phyloP scores from a whole-genome alignment of 768 basidiomycete species.

The Trametes coccinea region DNA sequence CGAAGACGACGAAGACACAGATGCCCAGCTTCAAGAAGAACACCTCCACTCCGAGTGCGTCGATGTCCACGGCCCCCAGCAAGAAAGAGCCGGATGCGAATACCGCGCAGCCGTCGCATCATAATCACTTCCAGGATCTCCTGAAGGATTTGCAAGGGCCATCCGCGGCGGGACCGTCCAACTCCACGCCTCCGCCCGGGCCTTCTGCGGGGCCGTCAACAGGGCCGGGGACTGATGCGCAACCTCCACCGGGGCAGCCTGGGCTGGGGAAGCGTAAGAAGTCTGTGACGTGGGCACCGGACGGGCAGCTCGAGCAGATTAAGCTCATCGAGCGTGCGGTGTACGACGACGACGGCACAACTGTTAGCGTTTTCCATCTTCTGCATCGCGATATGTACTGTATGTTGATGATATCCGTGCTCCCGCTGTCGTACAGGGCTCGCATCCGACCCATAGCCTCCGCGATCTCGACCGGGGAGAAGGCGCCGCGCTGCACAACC shows the following conservation, averaged over 20 bases:
- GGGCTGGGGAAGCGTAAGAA: conserved; percentile 64
- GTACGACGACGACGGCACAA: conserved; percentile 86
- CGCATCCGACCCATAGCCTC: conserved; percentile 66
- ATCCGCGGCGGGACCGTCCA: background rate
- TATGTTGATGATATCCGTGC: conserved; percentile 51
- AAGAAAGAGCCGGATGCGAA: conserved; percentile 59
- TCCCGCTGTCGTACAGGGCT: conserved; percentile 58
- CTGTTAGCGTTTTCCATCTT: conserved; percentile 67
- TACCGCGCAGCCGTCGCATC: conserved; percentile 72
- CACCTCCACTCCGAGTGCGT: conserved; percentile 29
- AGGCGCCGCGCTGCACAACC: conserved; percentile 81
- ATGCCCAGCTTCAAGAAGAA: conserved; percentile 87
- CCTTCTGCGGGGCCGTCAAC: conserved; percentile 2
- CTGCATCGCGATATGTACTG: conserved; percentile 40
- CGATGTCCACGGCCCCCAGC: conserved; percentile 29
- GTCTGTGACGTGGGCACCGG: conserved; percentile 76
- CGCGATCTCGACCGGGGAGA: conserved; percentile 89
- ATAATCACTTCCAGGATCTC: conserved; percentile 82
- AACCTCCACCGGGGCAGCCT: background rate
- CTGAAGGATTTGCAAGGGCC: conserved; percentile 47
- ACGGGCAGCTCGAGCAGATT: conserved; percentile 70
- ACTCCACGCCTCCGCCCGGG: conserved; percentile 33
- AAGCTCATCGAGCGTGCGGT: conserved; percentile 82
- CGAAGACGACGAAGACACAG: conserved; percentile 74
- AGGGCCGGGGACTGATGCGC: background rate